Evolutionary conservation across 257 asterid genomes (phyloP).

Genomic region (Leptodermis oblonga): DNA sequence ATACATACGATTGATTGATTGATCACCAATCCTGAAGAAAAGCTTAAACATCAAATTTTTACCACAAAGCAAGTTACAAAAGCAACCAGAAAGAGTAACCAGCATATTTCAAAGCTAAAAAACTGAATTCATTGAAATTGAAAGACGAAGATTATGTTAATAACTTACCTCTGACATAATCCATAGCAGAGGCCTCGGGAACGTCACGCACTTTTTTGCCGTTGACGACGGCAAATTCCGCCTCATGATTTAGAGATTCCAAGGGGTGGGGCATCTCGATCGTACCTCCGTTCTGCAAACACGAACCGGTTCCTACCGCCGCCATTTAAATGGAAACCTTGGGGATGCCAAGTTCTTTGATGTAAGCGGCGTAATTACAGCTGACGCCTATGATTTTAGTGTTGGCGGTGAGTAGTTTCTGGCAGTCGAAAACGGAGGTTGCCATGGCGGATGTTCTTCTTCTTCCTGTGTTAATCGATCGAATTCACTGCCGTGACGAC

Average conservation of each 20-base stretch:
- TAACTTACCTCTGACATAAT: conserved; percentile 65
- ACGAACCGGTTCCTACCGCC: conserved; percentile 86
- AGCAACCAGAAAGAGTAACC: too few species aligned
- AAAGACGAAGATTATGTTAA: background rate
- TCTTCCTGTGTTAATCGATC: background rate
- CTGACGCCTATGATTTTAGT: conserved; percentile 93
- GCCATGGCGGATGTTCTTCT: conserved; percentile 38
- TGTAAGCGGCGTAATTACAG: conserved; percentile 97
- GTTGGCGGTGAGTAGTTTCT: conserved; percentile 65
- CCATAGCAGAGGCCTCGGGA: conserved; percentile 78
- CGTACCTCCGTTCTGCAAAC: conserved; percentile 76
- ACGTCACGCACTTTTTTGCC: conserved; percentile 83
- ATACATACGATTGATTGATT: too few species aligned
- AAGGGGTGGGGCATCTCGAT: conserved; percentile 82
- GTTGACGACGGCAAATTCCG: conserved; percentile 92
- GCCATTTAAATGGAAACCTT: conserved; percentile 28
- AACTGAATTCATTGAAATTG: too few species aligned
- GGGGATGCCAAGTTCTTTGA: conserved; percentile 90
- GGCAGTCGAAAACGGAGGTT: conserved; percentile 50
- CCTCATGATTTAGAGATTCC: conserved; percentile 87
- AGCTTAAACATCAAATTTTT: background rate
- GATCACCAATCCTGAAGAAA: too few species aligned
- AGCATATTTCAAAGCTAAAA: background rate
- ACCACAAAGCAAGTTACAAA: background rate
- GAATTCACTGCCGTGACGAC: too few species aligned